These are phyloP conservation scores for Castanospermum australe DNA, from an alignment of 306 rosid genomes.

Conservation along the genomic window DNA sequence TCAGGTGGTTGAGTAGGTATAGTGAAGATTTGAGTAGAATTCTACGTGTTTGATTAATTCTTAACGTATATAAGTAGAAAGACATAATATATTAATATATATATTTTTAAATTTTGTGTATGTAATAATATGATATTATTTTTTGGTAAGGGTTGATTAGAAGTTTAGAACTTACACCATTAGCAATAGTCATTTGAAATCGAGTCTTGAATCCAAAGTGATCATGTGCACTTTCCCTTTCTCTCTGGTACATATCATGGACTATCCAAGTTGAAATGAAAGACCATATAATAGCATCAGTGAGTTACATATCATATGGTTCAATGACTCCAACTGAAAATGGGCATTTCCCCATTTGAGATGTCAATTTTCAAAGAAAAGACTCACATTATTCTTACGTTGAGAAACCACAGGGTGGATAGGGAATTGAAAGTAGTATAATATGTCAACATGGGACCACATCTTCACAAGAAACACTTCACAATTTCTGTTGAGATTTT, in stretches of 20 bases:
- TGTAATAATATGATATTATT: no score
- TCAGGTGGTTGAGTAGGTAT: no score
- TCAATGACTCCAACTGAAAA: constrained; percentile 24
- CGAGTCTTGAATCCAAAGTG: not conserved
- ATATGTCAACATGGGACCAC: not conserved
- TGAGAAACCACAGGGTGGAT: not conserved
- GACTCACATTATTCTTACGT: constrained; percentile 41
- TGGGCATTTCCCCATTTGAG: constrained; percentile 11
- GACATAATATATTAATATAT: no score
- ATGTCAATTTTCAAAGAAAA: not conserved
- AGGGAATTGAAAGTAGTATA: not conserved
- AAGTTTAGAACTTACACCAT: no score
- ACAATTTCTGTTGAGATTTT: not conserved
- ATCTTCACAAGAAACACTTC: constrained; percentile 12
- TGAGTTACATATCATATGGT: not conserved
- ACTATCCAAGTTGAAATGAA: not conserved
- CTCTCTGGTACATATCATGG: not conserved
- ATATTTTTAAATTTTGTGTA: no score
- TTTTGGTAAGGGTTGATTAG: no score
- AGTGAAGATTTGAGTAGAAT: no score
- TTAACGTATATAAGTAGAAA: no score
- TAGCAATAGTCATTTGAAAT: not conserved
- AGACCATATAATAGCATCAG: not conserved
- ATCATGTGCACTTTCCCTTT: not conserved
- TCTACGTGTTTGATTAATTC: no score